Percentiles rank a stretch among this genome's conserved stretches.
Evolutionary conservation across 805 yeast species (phyloP).

Genomic region (Saturnispora zaruensis): DNA sequence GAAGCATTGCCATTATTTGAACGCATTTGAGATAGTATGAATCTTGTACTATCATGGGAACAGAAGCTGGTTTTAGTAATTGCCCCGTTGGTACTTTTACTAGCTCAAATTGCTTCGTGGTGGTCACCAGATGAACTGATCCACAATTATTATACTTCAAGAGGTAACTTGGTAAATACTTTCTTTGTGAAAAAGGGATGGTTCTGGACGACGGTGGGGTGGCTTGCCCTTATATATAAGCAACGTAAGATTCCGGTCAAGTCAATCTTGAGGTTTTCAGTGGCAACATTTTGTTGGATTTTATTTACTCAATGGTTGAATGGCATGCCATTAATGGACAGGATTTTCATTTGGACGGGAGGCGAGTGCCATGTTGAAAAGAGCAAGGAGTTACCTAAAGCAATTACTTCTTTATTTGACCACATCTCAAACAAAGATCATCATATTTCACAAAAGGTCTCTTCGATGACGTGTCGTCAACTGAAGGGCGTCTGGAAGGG

Average conservation of each 20-base stretch:
- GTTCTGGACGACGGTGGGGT: conserved; percentile 70
- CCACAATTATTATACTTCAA: conserved; percentile 46
- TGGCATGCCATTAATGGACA: conserved; percentile 85
- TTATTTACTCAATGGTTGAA: conserved; percentile 81
- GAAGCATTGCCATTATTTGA: neutral
- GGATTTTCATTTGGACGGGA: conserved; percentile 70
- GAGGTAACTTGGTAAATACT: conserved; percentile 62
- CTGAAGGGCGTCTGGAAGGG: conserved; percentile 66
- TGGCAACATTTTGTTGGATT: conserved; percentile 74
- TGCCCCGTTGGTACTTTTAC: conserved; percentile 36
- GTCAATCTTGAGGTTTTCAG: conserved; percentile 34
- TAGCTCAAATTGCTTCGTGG: conserved; percentile 44
- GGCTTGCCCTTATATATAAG: conserved; percentile 16
- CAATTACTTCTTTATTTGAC: neutral
- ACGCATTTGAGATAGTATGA: neutral
- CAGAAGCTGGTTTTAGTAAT: neutral
- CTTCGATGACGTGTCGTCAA: conserved; percentile 41
- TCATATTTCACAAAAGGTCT: conserved; percentile 17
- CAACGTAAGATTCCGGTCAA: conserved; percentile 9
- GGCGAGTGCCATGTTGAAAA: conserved; percentile 51
- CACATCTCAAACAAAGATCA: conserved; percentile 1
- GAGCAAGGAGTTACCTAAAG: neutral
- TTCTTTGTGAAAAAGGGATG: conserved; percentile 84
- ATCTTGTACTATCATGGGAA: neutral
- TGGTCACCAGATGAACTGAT: conserved; percentile 39